Evolutionary conservation across 352 stramenopile species (phyloP).

Genomic region (Phytophthora multivora): DNA sequence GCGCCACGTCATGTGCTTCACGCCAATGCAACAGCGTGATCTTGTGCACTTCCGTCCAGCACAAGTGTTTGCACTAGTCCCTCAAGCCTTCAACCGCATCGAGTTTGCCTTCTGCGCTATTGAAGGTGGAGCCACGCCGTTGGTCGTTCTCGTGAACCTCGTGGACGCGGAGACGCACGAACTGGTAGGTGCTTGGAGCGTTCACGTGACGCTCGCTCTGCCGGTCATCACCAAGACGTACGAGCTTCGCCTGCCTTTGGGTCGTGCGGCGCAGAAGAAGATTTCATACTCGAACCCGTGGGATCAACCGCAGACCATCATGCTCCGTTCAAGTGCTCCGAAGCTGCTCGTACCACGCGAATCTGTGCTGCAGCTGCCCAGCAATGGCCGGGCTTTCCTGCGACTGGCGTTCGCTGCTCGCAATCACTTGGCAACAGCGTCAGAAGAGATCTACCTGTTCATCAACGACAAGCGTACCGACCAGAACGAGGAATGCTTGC

Average conservation of each 20-base stretch:
- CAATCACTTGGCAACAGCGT: conserved; percentile 2
- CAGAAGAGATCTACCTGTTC: conserved; percentile 86
- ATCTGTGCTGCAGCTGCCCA: conserved; percentile 51
- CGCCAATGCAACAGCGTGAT: conserved; percentile 39
- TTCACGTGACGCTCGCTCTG: conserved; percentile 71
- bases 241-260: conserved; percentile 76
- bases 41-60: conserved; percentile 78
- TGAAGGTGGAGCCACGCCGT: conserved; percentile 21
- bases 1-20: conserved; percentile 58
- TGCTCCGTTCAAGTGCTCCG: conserved; percentile 84
- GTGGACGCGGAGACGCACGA: conserved; percentile 92
- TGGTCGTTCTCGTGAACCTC: conserved; percentile 77
- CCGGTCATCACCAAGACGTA: conserved; percentile 93
- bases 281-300: conserved; percentile 94
- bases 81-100: conserved; percentile 92
- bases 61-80: conserved; percentile 87
- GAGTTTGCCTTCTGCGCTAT: conserved; percentile 80
- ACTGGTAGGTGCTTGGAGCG: conserved; percentile 90
- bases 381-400: conserved; percentile 59
- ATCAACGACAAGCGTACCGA: conserved; percentile 91
- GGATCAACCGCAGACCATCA: conserved; percentile 81
- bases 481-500: conserved; percentile 93
- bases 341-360: conserved; percentile 77
- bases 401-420: conserved; percentile 51
- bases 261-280: conserved; percentile 85